phyloP scores from a whole-genome alignment of 805 yeast genomes.

The Metschnikowia borealis region DNA sequence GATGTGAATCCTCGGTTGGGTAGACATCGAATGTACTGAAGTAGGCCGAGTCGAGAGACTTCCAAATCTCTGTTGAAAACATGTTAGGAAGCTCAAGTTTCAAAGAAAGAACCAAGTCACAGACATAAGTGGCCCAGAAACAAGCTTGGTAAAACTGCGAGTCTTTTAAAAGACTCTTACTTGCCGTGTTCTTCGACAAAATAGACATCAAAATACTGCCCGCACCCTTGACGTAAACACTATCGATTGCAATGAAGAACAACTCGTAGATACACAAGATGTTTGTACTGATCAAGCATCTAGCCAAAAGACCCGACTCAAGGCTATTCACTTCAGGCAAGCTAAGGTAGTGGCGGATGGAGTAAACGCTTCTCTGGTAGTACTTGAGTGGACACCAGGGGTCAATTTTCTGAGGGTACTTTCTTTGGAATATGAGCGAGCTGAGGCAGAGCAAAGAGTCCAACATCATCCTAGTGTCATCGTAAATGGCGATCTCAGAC shows the following conservation, averaged over 20 bases:
- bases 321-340: conserved; percentile 21
- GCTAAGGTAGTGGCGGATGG: conserved; percentile 30
- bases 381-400: conserved; percentile 33
- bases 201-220: conserved; percentile 30
- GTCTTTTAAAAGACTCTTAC: conserved; percentile 21
- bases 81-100: conserved; percentile 29
- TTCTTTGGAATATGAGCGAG: conserved; percentile 32
- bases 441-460: conserved; percentile 36
- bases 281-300: conserved; percentile 37
- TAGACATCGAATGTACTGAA: conserved; percentile 12
- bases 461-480: conserved; percentile 37
- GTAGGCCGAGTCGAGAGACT: conserved; percentile 28
- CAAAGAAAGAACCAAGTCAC: conserved; percentile 34
- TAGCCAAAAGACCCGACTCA: conserved; percentile 27
- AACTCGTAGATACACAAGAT: conserved; percentile 37
- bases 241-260: conserved; percentile 35
- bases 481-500: conserved; percentile 34
- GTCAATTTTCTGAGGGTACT: conserved; percentile 26
- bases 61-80: conserved; percentile 34
- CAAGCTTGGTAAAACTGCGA: conserved; percentile 32
- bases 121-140: conserved; percentile 34
- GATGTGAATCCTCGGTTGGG: conserved; percentile 1
- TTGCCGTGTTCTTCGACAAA: conserved; percentile 16
- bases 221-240: conserved; percentile 37
- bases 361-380: conserved; percentile 33